Evolutionary conservation across 2,329 filamentous ascomycete genomes (phyloP), one percentile per base, ranked within the genome.

Genomic region (Aspergillus tubingensis): DNA sequence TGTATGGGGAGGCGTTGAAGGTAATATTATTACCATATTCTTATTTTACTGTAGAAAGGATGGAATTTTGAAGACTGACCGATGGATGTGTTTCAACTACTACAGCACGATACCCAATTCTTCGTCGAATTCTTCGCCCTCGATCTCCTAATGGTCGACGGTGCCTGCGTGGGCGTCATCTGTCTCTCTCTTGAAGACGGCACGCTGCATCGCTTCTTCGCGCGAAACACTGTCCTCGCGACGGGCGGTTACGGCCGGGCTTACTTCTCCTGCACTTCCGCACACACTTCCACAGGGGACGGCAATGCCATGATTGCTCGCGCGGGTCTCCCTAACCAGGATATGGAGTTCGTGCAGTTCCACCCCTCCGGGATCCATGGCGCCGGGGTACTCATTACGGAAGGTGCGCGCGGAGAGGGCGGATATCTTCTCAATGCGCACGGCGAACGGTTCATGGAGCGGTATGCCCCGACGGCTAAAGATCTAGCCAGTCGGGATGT

Each of bases 331-430:
- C 94, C 95, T 72, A 96, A 96, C 86, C 95, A 99, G 84, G 95
- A 99, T 89, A 86, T 98, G 66, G 95, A 99, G 79, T 99, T 99
- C 80, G 95, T 99, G 65, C 94, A 99, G 82, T 99, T 99, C 87
- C 94, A 99, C 80, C 94, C 94, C 58, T 97, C 94, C 67, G 94
- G 94, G 86, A 98, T 99, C 81, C 98, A 99, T 79, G 95, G 95
- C 74, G 95, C 94, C 73, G 94, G 94, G 68, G 96, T 93, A 81
- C 83, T 99, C 85, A 99, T 99, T 76, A 98, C 95, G 11, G 94
- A 99, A 82, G 94, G 94, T 72, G 92, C 94, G 70, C 92, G 95
- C 85, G 95, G 95, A 83, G 95, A 98, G 85, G 94, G 94, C 85
- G 94, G 94, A 74, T 98, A 97, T 79, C 87, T 99, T 54, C 86